Conservation (phyloP, 1,284 basidiomycete genomes). For the Lentinula novae-zelandiae region DNA sequence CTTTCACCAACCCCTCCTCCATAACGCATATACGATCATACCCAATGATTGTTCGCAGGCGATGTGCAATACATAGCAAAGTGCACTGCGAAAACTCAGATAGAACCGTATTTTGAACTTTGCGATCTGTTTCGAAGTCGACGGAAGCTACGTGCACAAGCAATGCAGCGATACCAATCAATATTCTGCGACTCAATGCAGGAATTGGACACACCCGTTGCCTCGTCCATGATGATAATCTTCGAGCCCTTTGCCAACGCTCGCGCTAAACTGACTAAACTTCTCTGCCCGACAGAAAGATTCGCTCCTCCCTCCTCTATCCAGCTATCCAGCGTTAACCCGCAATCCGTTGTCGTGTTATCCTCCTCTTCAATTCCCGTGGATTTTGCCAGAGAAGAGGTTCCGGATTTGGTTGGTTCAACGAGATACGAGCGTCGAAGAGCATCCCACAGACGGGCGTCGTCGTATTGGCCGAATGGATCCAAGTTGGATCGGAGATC, state of each 20-base stretch:
- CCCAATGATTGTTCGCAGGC: conserved; percentile 10
- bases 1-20: no score
- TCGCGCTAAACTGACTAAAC: conserved; percentile 41
- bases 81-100: conserved; percentile 6
- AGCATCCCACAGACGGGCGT: conserved; percentile 41
- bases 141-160: conserved; percentile 16
- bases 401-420: no score
- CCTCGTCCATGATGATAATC: conserved; percentile 39
- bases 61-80: conserved; percentile 12
- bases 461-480: conserved; percentile 60
- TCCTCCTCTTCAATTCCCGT: conserved; percentile 33
- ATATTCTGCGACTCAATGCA: no score
- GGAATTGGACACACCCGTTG: neutral
- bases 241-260: conserved; percentile 38
- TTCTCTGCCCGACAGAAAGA: conserved; percentile 53
- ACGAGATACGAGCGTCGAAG: conserved; percentile 20
- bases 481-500: conserved; percentile 48
- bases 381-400: conserved; percentile 34
- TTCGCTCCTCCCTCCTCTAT: conserved; percentile 47
- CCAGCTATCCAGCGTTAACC: conserved; percentile 31
- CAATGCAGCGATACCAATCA: conserved; percentile 8
- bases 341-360: conserved; percentile 11
- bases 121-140: conserved; percentile 8
- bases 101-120: conserved; percentile 8
- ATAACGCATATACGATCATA: no score